A percentile compares a stretch with the other conserved stretches of the same genome.
Conservation (phyloP, 2,329 filamentous ascomycete species). For the Cladosporium cucumerinum region DNA sequence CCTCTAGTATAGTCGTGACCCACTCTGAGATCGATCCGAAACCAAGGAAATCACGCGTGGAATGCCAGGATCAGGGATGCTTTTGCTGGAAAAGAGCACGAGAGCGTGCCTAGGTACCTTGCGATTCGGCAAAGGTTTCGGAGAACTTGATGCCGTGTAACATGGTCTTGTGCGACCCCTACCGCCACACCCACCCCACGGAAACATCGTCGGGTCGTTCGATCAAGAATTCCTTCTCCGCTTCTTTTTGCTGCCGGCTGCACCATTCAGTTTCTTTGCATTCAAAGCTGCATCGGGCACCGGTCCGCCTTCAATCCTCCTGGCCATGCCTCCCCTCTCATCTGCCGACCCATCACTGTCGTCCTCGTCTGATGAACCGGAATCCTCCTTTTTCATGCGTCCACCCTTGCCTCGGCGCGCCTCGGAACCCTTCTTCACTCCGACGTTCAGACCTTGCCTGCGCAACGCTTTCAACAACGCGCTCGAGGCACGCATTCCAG, state of each 20-base stretch:
- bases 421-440: constrained; percentile 82
- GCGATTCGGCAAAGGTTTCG: background rate
- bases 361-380: constrained; percentile 64
- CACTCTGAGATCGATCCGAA: background rate
- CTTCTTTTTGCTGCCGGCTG: constrained; percentile 17
- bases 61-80: background rate
- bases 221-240: constrained; percentile 15
- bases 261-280: constrained; percentile 14
- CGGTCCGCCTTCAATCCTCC: background rate
- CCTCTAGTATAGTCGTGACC: background rate
- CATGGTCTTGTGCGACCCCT: background rate
- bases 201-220: background rate
- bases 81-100: background rate
- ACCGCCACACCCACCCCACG: background rate
- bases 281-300: constrained; percentile 6
- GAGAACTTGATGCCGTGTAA: background rate
- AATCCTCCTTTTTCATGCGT: constrained; percentile 33
- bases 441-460: constrained; percentile 77
- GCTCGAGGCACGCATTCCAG: constrained; percentile 77
- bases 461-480: constrained; percentile 69
- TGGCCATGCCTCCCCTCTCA: constrained; percentile 4
- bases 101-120: background rate
- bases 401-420: constrained; percentile 38
- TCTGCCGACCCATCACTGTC: constrained; percentile 55
- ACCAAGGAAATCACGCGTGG: background rate